Evolutionary conservation across 2,329 filamentous ascomycete species (phyloP), one percentile per base, ranked within the genome.

Genomic region (Colletotrichum ledebouriae): DNA sequence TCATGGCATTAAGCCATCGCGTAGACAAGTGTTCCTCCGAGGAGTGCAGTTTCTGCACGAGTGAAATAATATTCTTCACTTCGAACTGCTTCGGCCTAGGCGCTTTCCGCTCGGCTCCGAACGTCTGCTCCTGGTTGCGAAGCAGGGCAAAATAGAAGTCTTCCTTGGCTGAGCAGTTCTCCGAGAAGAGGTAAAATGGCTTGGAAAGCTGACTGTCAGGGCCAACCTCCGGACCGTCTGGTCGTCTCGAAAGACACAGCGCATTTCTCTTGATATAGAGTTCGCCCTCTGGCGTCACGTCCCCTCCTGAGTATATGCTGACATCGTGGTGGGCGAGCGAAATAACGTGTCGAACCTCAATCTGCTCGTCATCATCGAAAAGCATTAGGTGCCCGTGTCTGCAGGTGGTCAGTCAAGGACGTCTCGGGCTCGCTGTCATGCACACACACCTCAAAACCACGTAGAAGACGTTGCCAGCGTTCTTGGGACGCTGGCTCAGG

Each of bases 121-220:
- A 84, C 15, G 87, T 86, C 73, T 91, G 89, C 72, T 94, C 90
- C 76, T 97, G 92, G 71, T 94, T 97, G 73, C 90, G 90, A 44
- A 99, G 84, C 73, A 99, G 84, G 12, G 95, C 92, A 79, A 97
- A 95, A 78, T 99, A 99, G 80, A 99, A 98, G 77, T 99, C 96
- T 79, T 99, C 96, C 78, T 99, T 99, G 53, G 96, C 94, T 0
- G 94, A 97, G 77, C 93, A 93, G 75, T 97, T 97, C 72, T 98
- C 94, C 0, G 93, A 97, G 79, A 98, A 99, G 4, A 99, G 84
- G 76, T 90, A 98, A 80, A 98, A 98, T 0, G 96, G 94, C 73
- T 93, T 94, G 6, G 93, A 90, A 3, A 86, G 76, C 39, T 83
- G 84, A 42, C 78, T 82, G 71, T 90, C 88, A 3, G 87, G 85